These are phyloP conservation scores for Cucurbita argyrosperma DNA, from an alignment of 306 rosid species.

Conservation along the genomic window DNA sequence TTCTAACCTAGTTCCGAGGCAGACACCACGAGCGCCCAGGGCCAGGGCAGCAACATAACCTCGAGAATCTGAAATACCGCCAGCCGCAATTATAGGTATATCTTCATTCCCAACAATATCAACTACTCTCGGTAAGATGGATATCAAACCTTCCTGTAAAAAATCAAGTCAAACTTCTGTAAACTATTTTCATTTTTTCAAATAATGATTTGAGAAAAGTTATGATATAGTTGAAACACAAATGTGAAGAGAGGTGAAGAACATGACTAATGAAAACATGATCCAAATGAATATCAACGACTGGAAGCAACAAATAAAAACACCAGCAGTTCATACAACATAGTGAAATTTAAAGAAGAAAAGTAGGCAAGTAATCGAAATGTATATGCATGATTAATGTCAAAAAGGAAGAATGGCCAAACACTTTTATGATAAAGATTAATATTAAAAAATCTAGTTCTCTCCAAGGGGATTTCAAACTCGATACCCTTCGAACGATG, in stretches of 20 bases:
- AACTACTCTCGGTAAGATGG: slow-evolving; percentile 63
- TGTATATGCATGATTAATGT: not conserved
- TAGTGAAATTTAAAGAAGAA: not conserved
- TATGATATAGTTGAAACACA: not conserved
- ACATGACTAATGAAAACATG: not conserved
- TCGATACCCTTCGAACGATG: not conserved
- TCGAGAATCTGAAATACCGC: slow-evolving; percentile 60
- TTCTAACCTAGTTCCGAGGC: slow-evolving; percentile 69
- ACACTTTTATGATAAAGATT: not conserved
- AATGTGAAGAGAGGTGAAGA: not conserved
- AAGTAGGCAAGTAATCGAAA: not conserved
- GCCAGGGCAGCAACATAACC: slow-evolving; percentile 90
- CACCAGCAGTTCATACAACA: not conserved
- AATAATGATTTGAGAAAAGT: not conserved
- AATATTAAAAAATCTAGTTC: not conserved
- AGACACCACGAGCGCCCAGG: slow-evolving; percentile 69
- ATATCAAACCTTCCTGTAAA: slow-evolving; percentile 51
- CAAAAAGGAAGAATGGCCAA: not conserved
- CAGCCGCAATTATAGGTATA: slow-evolving; percentile 74
- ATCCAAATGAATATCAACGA: not conserved
- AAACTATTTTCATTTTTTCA: not conserved
- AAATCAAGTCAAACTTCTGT: not conserved
- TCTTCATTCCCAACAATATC: slow-evolving; percentile 53
- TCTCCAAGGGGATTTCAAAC: not conserved
- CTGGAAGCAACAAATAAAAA: not conserved